Base-by-base conservation (phyloP, 352 stramenopile genomes). In the Elongisporangium senticosum region DNA sequence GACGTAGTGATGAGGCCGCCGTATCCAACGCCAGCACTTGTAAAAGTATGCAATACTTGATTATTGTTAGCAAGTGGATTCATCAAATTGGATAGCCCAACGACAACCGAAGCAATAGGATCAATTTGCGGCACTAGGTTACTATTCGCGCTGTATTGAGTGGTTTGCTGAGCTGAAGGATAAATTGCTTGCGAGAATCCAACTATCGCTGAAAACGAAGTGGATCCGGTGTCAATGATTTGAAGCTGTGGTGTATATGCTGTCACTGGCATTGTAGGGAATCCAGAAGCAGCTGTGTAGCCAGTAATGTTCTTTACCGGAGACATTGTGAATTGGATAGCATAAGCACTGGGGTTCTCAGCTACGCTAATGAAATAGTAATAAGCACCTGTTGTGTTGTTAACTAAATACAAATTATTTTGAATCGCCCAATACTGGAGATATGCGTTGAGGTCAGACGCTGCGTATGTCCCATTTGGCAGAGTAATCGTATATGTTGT, bases 351-450 rank as follows among this genome's bases (percentile, higher is more conserved):
- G 28, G 63, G 58, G 20, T 69, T 69, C 43, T 65, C 63, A 43
- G 49, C 17, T 33, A 57, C 33, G 54, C 57, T 15, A n/a, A 69
- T 65, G 26, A 65, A 69, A 40, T 69, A 69, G 28, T 61, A 63
- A 26, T 69, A 52, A 17, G 17, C 4, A 19, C 63, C 63, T 7
- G 63, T 69, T 2, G 63, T 65, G 23, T 62, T 69, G 24, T 69
- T 69, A 21, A 39, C 63, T 3, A 63, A 43, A 57, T 69, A 69
- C 0, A 69, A 26, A 33, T 65, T 65, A n/a, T 69, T 69, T 37
- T 69, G 63, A 33, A 69, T 69, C 19, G 37, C 56, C 50, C 40
- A 69, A 59, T 65, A 69, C 54, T 69, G 63, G 17, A 69, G 40
- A 24, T 69, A 69, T 0, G 40, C 49, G 23, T 69, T 69, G 50